Percentiles rank a stretch among this genome's conserved stretches.
phyloP scores from a whole-genome alignment of 768 basidiomycete species.

The Lenzites betulinus region DNA sequence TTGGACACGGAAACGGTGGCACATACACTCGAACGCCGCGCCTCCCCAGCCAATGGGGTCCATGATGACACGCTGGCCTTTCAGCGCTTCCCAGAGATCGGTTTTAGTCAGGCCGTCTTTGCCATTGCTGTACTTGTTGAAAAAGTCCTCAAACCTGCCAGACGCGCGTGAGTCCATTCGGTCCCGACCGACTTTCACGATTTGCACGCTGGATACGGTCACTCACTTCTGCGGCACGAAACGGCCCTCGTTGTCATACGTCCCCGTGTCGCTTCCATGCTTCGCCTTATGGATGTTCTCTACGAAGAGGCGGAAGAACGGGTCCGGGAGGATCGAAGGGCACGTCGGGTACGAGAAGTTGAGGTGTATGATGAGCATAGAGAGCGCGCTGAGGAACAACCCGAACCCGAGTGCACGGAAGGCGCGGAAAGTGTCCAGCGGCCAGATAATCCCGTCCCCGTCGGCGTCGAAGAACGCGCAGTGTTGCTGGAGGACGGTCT shows the following conservation, averaged over 20 bases:
- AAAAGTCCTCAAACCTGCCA: slow-evolving; percentile 43
- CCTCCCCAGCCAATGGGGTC: slow-evolving; percentile 42
- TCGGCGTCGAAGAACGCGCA: slow-evolving; percentile 44
- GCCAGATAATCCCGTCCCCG: slow-evolving; percentile 47
- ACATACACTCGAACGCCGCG: slow-evolving; percentile 39
- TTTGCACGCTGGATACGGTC: too few species aligned
- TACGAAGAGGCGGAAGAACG: slow-evolving; percentile 42
- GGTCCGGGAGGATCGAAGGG: slow-evolving; percentile 40
- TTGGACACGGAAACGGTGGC: neutral
- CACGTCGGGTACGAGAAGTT: slow-evolving; percentile 38
- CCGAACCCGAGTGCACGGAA: slow-evolving; percentile 46
- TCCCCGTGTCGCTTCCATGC: slow-evolving; percentile 48
- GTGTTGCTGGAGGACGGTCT: slow-evolving; percentile 46
- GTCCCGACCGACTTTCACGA: too few species aligned
- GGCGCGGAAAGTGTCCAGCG: slow-evolving; percentile 43
- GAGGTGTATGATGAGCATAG: slow-evolving; percentile 38
- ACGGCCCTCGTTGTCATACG: slow-evolving; percentile 43
- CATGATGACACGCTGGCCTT: slow-evolving; percentile 38
- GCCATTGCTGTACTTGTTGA: slow-evolving; percentile 38
- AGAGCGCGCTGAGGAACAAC: slow-evolving; percentile 38
- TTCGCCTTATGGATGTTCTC: slow-evolving; percentile 38
- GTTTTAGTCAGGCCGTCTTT: slow-evolving; percentile 28
- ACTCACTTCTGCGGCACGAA: slow-evolving; percentile 38
- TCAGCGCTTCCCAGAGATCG: slow-evolving; percentile 36
- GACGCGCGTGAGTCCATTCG: neutral